Conservation (phyloP, 805 yeast species). For the Ascoidea tarda region DNA sequence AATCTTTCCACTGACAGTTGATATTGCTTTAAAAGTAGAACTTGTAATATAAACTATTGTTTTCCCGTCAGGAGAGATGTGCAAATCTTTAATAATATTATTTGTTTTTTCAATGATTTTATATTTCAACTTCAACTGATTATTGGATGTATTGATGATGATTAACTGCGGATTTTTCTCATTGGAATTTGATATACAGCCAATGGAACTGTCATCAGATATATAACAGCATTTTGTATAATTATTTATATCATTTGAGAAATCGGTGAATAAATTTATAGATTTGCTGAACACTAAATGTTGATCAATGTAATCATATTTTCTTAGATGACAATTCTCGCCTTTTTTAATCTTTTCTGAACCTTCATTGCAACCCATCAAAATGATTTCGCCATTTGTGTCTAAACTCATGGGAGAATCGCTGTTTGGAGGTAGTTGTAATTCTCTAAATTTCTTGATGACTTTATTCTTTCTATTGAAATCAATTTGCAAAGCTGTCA, state of each 20-base stretch:
- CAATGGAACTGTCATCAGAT: constrained; percentile 43
- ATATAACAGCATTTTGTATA: constrained; percentile 46
- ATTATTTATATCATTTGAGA: constrained; percentile 31
- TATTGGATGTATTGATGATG: constrained; percentile 42
- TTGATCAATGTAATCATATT: constrained; percentile 38
- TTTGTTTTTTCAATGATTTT: constrained; percentile 35
- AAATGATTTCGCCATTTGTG: constrained; percentile 31
- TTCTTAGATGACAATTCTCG: constrained; percentile 58
- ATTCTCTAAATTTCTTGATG: constrained; percentile 46
- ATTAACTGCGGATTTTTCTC: constrained; percentile 41
- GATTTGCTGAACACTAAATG: constrained; percentile 47
- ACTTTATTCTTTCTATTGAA: constrained; percentile 30
- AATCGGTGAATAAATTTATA: constrained; percentile 37
- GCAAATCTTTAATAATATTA: constrained; percentile 47
- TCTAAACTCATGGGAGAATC: constrained; percentile 86
- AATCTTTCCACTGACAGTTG: constrained; percentile 31
- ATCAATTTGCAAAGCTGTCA: constrained; percentile 49
- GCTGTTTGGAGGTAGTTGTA: constrained; percentile 44
- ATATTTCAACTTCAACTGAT: constrained; percentile 32
- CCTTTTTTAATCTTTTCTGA: constrained; percentile 42
- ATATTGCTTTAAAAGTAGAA: constrained; percentile 33
- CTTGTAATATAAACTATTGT: constrained; percentile 50
- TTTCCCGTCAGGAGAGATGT: constrained; percentile 54
- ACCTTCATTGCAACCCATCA: constrained; percentile 69
- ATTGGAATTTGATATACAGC: constrained; percentile 52